A percentile compares a stretch with the other conserved stretches of the same genome.
Conservation (phyloP, 169 alveolate genomes). For the Plasmodium berghei region DNA sequence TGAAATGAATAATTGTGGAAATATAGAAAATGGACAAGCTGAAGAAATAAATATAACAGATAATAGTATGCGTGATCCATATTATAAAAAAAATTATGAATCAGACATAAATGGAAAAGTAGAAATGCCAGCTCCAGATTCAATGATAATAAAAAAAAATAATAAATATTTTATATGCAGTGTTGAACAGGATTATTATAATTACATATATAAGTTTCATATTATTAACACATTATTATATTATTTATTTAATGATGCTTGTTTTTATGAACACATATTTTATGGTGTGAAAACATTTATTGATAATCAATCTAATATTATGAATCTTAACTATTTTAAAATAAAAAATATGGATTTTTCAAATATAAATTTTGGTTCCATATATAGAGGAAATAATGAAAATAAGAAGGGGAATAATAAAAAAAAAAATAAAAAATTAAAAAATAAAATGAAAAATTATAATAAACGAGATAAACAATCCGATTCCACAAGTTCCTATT, state of each 20-base stretch:
- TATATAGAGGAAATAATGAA: not conserved
- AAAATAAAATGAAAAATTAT: not conserved
- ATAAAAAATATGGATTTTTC: constrained; percentile 16
- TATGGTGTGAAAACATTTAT: constrained; percentile 16
- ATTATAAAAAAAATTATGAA: not conserved
- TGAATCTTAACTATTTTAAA: constrained; percentile 26
- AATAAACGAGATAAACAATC: not conserved
- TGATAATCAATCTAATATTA: constrained; percentile 10
- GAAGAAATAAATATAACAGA: not conserved
- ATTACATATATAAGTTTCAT: constrained; percentile 25
- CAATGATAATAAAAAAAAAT: constrained; percentile 13
- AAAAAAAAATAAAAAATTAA: not conserved
- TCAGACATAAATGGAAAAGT: not conserved
- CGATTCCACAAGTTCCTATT: not conserved
- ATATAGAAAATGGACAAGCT: not conserved
- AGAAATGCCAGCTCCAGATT: not conserved
- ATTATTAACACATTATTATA: constrained; percentile 22
- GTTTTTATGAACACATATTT: constrained; percentile 23
- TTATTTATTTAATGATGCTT: constrained; percentile 27
- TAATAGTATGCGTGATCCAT: not conserved
- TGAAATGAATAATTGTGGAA: not conserved
- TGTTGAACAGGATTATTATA: constrained; percentile 49
- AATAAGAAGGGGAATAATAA: not conserved
- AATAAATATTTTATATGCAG: constrained; percentile 61
- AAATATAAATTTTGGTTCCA: not conserved